These are phyloP conservation scores for Neurospora sp. DNA, from an alignment of 495 filamentous ascomycete genomes.

Conservation along the genomic window DNA sequence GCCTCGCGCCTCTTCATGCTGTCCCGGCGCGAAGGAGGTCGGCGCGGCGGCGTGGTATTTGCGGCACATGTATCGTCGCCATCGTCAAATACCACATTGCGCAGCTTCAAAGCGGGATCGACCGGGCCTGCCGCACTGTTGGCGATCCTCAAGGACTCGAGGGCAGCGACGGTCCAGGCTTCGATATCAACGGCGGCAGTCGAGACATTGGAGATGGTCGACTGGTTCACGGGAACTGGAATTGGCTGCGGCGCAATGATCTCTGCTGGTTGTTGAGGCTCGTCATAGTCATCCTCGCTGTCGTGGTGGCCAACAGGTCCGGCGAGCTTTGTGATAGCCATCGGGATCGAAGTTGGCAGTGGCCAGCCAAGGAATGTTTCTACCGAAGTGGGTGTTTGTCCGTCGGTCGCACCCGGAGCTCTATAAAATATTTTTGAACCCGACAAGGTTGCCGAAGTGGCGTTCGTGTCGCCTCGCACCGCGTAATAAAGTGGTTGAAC, in stretches of 20 bases:
- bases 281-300: conserved; percentile 7
- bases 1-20: conserved; percentile 52
- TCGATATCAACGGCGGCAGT: conserved; percentile 34
- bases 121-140: conserved; percentile 18
- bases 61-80: conserved; percentile 4
- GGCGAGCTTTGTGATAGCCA: conserved; percentile 4
- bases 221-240: conserved; percentile 11
- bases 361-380: background rate
- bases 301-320: conserved; percentile 5
- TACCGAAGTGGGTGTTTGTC: background rate
- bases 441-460: too few species aligned
- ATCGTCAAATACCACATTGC: conserved; percentile 6
- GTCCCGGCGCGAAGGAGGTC: conserved; percentile 31
- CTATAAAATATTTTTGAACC: background rate
- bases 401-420: background rate
- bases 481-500: background rate
- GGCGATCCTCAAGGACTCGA: conserved; percentile 39
- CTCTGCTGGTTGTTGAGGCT: background rate
- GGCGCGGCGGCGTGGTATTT: conserved; percentile 22
- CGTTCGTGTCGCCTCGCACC: background rate
- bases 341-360: background rate
- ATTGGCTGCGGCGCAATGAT: background rate
- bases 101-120: conserved; percentile 13
- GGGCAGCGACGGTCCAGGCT: conserved; percentile 38
- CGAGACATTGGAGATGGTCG: conserved; percentile 21